Evolutionary conservation across 164 flowering plant genomes (phyloP).

Genomic region (Vitis labrusca): DNA sequence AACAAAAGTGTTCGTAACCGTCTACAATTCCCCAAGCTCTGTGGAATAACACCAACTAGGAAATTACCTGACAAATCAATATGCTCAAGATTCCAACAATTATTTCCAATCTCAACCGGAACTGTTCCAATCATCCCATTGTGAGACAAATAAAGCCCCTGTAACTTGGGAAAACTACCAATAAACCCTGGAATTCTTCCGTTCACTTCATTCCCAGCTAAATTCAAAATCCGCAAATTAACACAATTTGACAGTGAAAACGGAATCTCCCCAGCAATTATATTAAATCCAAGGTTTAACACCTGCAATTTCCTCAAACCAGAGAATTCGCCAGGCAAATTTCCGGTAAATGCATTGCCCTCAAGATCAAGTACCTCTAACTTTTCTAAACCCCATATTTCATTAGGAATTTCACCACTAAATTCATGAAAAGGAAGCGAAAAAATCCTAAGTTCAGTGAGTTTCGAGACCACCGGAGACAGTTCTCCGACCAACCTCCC

Average conservation of each 20-base stretch:
- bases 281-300: conserved; percentile 57
- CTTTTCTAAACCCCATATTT: conserved; percentile 55
- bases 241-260: conserved; percentile 30
- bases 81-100: conserved; percentile 58
- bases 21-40: conserved; percentile 54
- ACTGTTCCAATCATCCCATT: conserved; percentile 50
- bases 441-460: conserved; percentile 59
- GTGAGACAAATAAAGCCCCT: conserved; percentile 46
- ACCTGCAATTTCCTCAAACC: conserved; percentile 53
- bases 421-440: conserved; percentile 60
- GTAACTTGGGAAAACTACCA: conserved; percentile 34
- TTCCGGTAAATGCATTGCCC: conserved; percentile 56
- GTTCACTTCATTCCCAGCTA: conserved; percentile 51
- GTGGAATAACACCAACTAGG: conserved; percentile 49
- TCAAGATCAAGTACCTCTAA: conserved; percentile 71
- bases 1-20: conserved; percentile 40
- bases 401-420: conserved; percentile 55
- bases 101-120: conserved; percentile 42
- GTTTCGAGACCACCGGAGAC: conserved; percentile 39
- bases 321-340: conserved; percentile 34
- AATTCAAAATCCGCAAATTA: conserved; percentile 43
- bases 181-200: conserved; percentile 50
- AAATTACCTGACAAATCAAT: conserved; percentile 71
- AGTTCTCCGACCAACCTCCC: conserved; percentile 50
- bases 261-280: conserved; percentile 49